Base-by-base conservation (phyloP, 148 eudicot genomes). In the Silene latifolia region DNA sequence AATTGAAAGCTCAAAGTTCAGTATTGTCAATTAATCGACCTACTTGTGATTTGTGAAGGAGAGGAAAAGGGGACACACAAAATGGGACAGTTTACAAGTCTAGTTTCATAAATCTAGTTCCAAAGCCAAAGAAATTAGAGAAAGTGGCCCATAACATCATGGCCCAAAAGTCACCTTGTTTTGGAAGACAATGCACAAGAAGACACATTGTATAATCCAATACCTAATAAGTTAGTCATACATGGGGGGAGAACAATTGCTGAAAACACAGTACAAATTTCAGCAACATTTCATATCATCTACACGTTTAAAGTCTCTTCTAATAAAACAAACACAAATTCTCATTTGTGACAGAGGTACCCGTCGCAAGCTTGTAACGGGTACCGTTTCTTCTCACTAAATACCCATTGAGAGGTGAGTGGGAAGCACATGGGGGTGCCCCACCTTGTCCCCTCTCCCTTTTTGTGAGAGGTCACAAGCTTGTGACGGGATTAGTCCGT, bases 71-170 rank as follows among this genome's bases (percentile, higher is more conserved):
- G 39, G 21, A 72, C 39, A 2, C 15, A 20, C 44, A 59, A 44
- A 39, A 27, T 73, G 57, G 58, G 39, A 59, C 63, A n/a, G 63
- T 20, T 48, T 59, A 19, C 24, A 20, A 59, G 63, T 59, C 21
- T 59, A 62, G 65, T 62, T 23, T 3, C 18, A 6, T 64, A 51
- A 54, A 13, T 42, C 78, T 15, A 63, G 35, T 44, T 63, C 32
- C 58, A 58, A 67, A 68, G 64, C 73, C 73, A 68, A 65, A 44
- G 44, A 64, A 68, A 39, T 58, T 24, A 24, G 12, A 20, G 1
- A 68, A 47, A 42, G 51, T 68, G 57, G 72, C 56, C 72, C 72
- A 68, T 42, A 24, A 17, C 32, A 27, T 64, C 42, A 64, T 64
- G 56, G 53, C 25, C 66, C 63, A 29, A 66, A 56, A n/a, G 58